Percentiles rank a stretch among this genome's conserved stretches.
phyloP scores from a whole-genome alignment of 2,329 filamentous ascomycete species.

The Colletotrichum truncatum region DNA sequence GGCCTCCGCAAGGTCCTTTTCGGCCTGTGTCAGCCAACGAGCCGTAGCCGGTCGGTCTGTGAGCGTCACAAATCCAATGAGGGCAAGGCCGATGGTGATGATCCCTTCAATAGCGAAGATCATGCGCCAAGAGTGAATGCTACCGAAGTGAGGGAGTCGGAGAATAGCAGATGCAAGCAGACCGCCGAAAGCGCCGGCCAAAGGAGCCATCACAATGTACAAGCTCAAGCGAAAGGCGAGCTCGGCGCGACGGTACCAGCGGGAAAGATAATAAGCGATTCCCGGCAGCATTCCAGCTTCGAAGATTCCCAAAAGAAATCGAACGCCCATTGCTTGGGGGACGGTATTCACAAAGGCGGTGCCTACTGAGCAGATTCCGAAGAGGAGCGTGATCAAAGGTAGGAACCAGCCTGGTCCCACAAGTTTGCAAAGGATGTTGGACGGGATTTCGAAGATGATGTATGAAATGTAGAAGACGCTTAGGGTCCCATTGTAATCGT shows the following conservation, averaged over 20 bases:
- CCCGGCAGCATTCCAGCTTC: slow-evolving; percentile 74
- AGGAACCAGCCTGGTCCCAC: slow-evolving; percentile 74
- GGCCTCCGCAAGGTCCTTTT: slow-evolving; percentile 70
- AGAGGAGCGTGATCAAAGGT: slow-evolving; percentile 63
- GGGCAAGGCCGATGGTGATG: slow-evolving; percentile 58
- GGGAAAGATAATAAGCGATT: slow-evolving; percentile 71
- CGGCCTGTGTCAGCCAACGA: slow-evolving; percentile 69
- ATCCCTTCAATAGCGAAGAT: slow-evolving; percentile 79
- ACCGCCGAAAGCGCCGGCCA: slow-evolving; percentile 75
- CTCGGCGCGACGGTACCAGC: slow-evolving; percentile 72
- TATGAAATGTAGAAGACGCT: slow-evolving; percentile 73
- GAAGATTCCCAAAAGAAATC: slow-evolving; percentile 68
- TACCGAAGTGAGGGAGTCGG: slow-evolving; percentile 64
- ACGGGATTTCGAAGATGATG: slow-evolving; percentile 72
- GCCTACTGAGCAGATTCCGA: slow-evolving; percentile 67
- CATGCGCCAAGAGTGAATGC: slow-evolving; percentile 70
- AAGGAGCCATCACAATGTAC: slow-evolving; percentile 72
- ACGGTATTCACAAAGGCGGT: slow-evolving; percentile 68
- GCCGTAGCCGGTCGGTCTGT: slow-evolving; percentile 74
- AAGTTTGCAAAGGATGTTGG: slow-evolving; percentile 70
- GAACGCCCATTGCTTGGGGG: slow-evolving; percentile 58
- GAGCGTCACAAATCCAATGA: slow-evolving; percentile 69
- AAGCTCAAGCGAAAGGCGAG: slow-evolving; percentile 70
- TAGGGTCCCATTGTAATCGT: slow-evolving; percentile 70
- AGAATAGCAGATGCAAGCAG: slow-evolving; percentile 71